These are phyloP conservation scores for Pseudotsuga menziesii DNA, from an alignment of 75 land plant species.

Conservation along the genomic window DNA sequence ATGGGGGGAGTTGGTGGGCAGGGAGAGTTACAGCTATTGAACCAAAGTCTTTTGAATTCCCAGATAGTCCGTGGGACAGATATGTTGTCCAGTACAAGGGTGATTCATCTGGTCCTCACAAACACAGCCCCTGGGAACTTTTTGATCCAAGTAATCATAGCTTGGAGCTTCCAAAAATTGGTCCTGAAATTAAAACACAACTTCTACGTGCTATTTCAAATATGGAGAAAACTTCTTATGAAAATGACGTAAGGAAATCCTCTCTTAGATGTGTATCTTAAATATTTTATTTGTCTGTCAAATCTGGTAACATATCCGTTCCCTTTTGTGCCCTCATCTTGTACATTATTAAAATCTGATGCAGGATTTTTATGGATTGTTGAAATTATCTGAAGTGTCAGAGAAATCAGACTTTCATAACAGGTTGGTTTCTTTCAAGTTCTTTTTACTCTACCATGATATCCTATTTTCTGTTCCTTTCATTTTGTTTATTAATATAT, in stretches of 20 bases:
- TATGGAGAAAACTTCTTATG: conserved; percentile 30
- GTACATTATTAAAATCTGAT: background rate
- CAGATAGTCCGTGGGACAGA: conserved; percentile 95
- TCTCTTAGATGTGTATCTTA: background rate
- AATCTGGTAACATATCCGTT: background rate
- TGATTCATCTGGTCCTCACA: conserved; percentile 36
- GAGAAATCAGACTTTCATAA: conserved; percentile 50
- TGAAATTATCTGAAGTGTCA: conserved; percentile 37
- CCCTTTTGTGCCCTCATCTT: background rate
- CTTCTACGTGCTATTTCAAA: conserved; percentile 33
- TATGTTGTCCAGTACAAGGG: conserved; percentile 54
- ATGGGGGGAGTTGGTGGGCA: conserved; percentile 86
- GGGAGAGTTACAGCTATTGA: conserved; percentile 65
- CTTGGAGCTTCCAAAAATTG: conserved; percentile 71
- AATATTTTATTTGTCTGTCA: background rate
- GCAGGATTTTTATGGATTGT: conserved; percentile 58
- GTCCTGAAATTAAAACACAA: conserved; percentile 28
- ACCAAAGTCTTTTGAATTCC: conserved; percentile 66
- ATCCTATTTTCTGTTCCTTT: background rate
- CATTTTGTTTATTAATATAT: no score
- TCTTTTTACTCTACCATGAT: background rate
- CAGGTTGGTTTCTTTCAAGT: conserved; percentile 28
- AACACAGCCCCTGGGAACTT: conserved; percentile 97
- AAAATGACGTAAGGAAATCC: conserved; percentile 26
- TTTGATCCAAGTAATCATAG: conserved; percentile 43